phyloP scores from a whole-genome alignment of 495 filamentous ascomycete genomes.

The Aspergillus cavernicola region DNA sequence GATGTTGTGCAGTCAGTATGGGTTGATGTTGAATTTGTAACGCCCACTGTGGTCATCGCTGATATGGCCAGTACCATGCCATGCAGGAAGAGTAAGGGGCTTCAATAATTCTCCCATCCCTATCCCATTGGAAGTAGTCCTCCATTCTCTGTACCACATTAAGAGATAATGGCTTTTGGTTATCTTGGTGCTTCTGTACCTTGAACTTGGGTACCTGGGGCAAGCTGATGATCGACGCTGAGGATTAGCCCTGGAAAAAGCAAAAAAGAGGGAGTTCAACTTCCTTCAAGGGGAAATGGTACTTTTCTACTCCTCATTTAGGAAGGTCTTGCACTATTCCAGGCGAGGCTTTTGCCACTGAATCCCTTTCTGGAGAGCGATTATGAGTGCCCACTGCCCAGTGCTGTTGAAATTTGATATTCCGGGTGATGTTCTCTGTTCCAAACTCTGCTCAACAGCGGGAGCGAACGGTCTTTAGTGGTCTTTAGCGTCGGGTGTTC shows the following conservation, averaged over 20 bases:
- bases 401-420: background rate
- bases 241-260: background rate
- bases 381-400: too few species aligned
- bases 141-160: too few species aligned
- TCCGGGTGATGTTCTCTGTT: constrained; percentile 11
- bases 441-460: background rate
- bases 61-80: background rate
- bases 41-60: background rate
- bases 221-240: constrained; percentile 4
- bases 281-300: background rate
- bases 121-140: background rate
- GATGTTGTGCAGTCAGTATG: background rate
- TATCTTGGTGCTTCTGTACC: background rate
- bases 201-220: background rate
- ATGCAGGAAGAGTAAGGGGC: constrained; percentile 1
- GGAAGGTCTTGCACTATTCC: background rate
- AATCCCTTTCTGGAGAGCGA: background rate
- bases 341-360: background rate
- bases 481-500: constrained; percentile 7
- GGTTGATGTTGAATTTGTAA: background rate
- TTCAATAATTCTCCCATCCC: background rate
- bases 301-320: background rate
- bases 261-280: background rate
- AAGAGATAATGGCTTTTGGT: too few species aligned
- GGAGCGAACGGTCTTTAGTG: background rate